Evolutionary conservation across 2,329 filamentous ascomycete genomes (phyloP).

Genomic region (Talaromyces sp.): DNA sequence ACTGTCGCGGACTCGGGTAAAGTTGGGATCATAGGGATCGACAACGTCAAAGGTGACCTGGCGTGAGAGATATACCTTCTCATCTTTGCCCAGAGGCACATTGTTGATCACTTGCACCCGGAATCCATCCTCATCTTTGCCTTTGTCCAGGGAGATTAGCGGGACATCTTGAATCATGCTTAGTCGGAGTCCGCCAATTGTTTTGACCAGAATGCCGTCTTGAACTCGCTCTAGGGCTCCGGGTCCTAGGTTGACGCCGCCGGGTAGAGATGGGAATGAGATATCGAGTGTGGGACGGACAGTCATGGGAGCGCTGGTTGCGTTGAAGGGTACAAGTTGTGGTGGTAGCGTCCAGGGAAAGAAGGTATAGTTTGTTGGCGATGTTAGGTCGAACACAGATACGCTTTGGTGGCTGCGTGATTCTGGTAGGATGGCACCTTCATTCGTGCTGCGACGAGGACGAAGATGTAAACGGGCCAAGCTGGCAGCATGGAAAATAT

Average conservation of each 20-base stretch:
- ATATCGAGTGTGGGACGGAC: slow-evolving; percentile 72
- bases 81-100: slow-evolving; percentile 80
- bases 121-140: slow-evolving; percentile 39
- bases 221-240: slow-evolving; percentile 59
- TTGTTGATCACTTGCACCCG: slow-evolving; percentile 78
- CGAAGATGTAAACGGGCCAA: slow-evolving; percentile 80
- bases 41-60: slow-evolving; percentile 72
- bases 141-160: slow-evolving; percentile 19
- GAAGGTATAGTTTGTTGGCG: slow-evolving; percentile 76
- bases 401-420: slow-evolving; percentile 59
- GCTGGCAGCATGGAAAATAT: slow-evolving; percentile 87
- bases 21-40: slow-evolving; percentile 73
- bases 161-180: slow-evolving; percentile 53
- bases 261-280: slow-evolving; percentile 63
- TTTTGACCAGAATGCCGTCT: slow-evolving; percentile 63
- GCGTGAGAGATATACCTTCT: slow-evolving; percentile 78
- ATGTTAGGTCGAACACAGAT: slow-evolving; percentile 56
- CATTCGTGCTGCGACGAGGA: slow-evolving; percentile 60
- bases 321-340: slow-evolving; percentile 73
- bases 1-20: slow-evolving; percentile 74
- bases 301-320: slow-evolving; percentile 73
- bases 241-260: slow-evolving; percentile 46
- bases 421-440: slow-evolving; percentile 59
- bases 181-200: slow-evolving; percentile 60
- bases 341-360: slow-evolving; percentile 92